Conservation (phyloP, 2,329 filamentous ascomycete genomes). For the Fusarium denticulatum region DNA sequence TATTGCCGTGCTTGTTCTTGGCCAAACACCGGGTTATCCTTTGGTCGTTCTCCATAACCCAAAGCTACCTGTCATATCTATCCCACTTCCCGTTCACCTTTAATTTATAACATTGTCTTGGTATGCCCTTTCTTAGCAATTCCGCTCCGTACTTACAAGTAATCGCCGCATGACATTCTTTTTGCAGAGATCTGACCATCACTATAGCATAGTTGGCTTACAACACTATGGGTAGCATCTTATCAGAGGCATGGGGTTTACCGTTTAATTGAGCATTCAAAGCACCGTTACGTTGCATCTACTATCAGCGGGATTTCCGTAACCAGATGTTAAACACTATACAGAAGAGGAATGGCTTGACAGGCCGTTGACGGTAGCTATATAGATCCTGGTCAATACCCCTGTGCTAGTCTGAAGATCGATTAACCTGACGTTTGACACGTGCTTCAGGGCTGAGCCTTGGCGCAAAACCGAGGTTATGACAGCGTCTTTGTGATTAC, state of each 20-base stretch:
- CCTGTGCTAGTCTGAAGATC: background rate
- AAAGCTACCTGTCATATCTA: background rate
- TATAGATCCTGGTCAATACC: background rate
- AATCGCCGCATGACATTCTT: background rate
- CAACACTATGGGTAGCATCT: background rate
- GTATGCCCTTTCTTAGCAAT: background rate
- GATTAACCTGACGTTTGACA: background rate
- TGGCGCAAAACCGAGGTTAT: background rate
- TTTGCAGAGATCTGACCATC: too few species aligned
- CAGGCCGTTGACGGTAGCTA: background rate
- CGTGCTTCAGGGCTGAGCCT: background rate
- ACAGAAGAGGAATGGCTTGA: background rate
- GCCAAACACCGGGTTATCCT: background rate
- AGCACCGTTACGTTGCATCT: background rate
- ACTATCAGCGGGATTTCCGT: background rate
- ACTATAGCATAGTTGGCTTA: background rate
- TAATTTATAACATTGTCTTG: background rate
- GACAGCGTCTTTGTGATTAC: background rate
- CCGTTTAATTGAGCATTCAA: background rate
- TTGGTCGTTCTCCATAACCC: background rate
- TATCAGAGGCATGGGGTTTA: background rate
- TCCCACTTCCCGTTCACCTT: background rate
- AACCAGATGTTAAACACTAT: background rate
- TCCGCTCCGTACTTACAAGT: background rate
- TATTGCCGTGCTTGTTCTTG: background rate